Percentiles rank a stretch among this genome's conserved stretches.
phyloP scores from a whole-genome alignment of 2,329 filamentous ascomycete genomes.

The Pseudocercospora musae region DNA sequence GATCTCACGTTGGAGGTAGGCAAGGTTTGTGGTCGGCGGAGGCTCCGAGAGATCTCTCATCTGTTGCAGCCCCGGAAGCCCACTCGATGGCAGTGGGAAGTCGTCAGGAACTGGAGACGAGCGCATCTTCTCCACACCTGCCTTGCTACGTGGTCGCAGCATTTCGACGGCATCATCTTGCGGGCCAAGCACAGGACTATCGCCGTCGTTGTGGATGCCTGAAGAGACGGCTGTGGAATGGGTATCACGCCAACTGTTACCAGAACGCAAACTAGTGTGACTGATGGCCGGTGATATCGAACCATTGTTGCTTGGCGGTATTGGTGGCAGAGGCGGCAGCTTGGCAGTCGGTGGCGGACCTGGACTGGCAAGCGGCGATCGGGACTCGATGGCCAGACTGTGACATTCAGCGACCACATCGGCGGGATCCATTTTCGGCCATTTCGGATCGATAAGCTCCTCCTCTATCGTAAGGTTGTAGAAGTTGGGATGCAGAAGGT shows the following conservation, averaged over 20 bases:
- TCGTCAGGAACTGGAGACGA: slow-evolving; percentile 27
- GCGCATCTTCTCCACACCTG: slow-evolving; percentile 5
- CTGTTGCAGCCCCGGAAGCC: not conserved
- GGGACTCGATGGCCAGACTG: slow-evolving; percentile 56
- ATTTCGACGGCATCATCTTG: slow-evolving; percentile 21
- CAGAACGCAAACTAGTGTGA: slow-evolving; percentile 31
- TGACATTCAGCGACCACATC: slow-evolving; percentile 79
- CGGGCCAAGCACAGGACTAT: slow-evolving; percentile 63
- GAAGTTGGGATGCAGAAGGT: slow-evolving; percentile 80
- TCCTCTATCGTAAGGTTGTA: slow-evolving; percentile 75
- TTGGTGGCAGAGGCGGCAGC: slow-evolving; percentile 42
- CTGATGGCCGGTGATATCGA: slow-evolving; percentile 31
- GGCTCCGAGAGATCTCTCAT: slow-evolving; percentile 17
- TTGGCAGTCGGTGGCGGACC: slow-evolving; percentile 47
- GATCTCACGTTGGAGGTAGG: slow-evolving; percentile 68
- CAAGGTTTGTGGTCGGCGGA: slow-evolving; percentile 38
- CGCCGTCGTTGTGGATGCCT: slow-evolving; percentile 32
- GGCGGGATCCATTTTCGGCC: slow-evolving; percentile 74
- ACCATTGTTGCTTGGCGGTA: slow-evolving; percentile 32
- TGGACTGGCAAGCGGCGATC: slow-evolving; percentile 43
- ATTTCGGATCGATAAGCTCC: slow-evolving; percentile 73
- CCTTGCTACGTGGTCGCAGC: slow-evolving; percentile 21
- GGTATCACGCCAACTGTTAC: slow-evolving; percentile 53
- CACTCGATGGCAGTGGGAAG: slow-evolving; percentile 24
- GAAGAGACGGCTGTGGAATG: slow-evolving; percentile 51